Percentiles rank a stretch among this genome's conserved stretches.
These are phyloP conservation scores for Ceratocystiopsis brevicomis DNA, from an alignment of 2,329 filamentous ascomycete genomes.

Conservation along the genomic window DNA sequence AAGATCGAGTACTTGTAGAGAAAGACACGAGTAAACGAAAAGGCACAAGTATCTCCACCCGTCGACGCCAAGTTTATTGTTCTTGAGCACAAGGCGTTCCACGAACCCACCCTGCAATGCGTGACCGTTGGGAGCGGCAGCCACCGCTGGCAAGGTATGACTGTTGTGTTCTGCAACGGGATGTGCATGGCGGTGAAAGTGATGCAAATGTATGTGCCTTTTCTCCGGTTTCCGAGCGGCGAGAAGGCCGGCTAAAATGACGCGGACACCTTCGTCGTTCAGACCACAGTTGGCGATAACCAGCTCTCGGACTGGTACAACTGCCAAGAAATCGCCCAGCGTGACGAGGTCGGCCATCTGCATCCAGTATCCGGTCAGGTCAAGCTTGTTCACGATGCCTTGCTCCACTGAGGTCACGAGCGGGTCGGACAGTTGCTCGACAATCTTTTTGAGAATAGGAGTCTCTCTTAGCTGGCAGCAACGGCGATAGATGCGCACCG, in stretches of 20 bases:
- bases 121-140: slow-evolving; percentile 18
- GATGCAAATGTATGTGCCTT: slow-evolving; percentile 25
- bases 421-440: slow-evolving; percentile 62
- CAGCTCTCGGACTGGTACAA: slow-evolving; percentile 77
- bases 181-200: slow-evolving; percentile 2
- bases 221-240: slow-evolving; percentile 52
- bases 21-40: slow-evolving; percentile 78
- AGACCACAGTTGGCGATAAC: slow-evolving; percentile 75
- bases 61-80: slow-evolving; percentile 72
- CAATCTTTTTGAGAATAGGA: slow-evolving; percentile 77
- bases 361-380: slow-evolving; percentile 70
- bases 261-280: slow-evolving; percentile 68
- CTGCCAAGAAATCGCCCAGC: slow-evolving; percentile 79
- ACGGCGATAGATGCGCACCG: slow-evolving; percentile 76
- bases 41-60: slow-evolving; percentile 85
- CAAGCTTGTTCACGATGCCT: slow-evolving; percentile 65
- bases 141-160: slow-evolving; percentile 10
- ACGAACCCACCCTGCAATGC: slow-evolving; percentile 50
- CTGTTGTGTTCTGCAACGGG: background rate
- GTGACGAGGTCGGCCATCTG: slow-evolving; percentile 70
- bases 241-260: slow-evolving; percentile 70
- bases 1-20: slow-evolving; percentile 69
- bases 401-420: slow-evolving; percentile 45
- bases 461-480: slow-evolving; percentile 91
- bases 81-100: slow-evolving; percentile 73